Conservation (phyloP, 1,284 basidiomycete species). For the Hymenochaete sp. region DNA sequence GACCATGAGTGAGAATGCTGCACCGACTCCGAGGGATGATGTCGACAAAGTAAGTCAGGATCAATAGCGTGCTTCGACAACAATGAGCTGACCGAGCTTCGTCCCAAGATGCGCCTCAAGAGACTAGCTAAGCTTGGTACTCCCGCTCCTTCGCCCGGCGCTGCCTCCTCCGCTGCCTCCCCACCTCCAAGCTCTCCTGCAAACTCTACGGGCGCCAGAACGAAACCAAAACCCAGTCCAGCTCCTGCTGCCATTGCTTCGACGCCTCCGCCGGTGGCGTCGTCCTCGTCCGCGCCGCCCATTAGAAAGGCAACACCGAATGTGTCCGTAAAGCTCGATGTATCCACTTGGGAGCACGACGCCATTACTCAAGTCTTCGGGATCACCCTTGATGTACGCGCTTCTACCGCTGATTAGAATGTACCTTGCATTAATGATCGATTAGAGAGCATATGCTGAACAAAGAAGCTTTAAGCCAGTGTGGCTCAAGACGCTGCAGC, state of each 20-base stretch:
- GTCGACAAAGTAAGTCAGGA: slow-evolving; percentile 56
- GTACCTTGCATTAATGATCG: not conserved
- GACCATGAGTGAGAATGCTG: slow-evolving; percentile 36
- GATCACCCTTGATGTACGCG: slow-evolving; percentile 73
- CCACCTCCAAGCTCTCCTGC: slow-evolving; percentile 26
- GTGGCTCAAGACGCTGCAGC: slow-evolving; percentile 74
- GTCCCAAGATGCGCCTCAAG: slow-evolving; percentile 73
- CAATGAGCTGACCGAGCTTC: not conserved
- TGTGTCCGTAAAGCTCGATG: slow-evolving; percentile 42
- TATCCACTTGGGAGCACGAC: slow-evolving; percentile 64
- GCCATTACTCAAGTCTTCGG: slow-evolving; percentile 63
- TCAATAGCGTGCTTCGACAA: too few species aligned
- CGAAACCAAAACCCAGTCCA: slow-evolving; percentile 25
- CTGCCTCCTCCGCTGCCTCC: slow-evolving; percentile 26
- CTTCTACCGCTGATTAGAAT: too few species aligned
- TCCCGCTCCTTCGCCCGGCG: slow-evolving; percentile 20
- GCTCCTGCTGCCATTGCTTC: slow-evolving; percentile 9
- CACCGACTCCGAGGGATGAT: slow-evolving; percentile 52
- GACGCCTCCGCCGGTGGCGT: slow-evolving; percentile 19
- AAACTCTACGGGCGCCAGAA: slow-evolving; percentile 21
- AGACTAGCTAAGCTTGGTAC: slow-evolving; percentile 71
- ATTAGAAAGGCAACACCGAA: slow-evolving; percentile 36
- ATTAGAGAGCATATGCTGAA: slow-evolving; percentile 64
- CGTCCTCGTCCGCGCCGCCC: too few species aligned
- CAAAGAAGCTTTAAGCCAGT: slow-evolving; percentile 62